Conservation (phyloP, 2,329 filamentous ascomycete species). For the Neobulgaria alba region DNA sequence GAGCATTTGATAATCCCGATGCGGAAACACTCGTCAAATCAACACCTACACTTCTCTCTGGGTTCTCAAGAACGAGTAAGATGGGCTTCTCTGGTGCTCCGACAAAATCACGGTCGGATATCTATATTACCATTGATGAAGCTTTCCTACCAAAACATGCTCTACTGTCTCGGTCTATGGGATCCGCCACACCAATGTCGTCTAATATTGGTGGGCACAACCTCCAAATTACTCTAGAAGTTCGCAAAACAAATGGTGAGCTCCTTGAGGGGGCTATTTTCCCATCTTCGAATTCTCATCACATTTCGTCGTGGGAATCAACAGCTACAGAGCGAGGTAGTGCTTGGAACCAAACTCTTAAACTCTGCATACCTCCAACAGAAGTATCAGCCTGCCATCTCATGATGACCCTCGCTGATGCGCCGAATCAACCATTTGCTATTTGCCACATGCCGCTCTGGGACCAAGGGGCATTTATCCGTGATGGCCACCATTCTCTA, state of each 20-base stretch:
- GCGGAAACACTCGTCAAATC: constrained; percentile 73
- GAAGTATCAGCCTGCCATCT: constrained; percentile 79
- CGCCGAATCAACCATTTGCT: constrained; percentile 81
- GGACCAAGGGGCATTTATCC: constrained; percentile 83
- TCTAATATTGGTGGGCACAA: constrained; percentile 58
- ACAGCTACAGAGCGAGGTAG: constrained; percentile 71
- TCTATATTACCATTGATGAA: constrained; percentile 80
- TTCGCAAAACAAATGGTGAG: constrained; percentile 69
- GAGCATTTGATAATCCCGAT: constrained; percentile 68
- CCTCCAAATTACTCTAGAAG: constrained; percentile 81
- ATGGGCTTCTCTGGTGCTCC: constrained; percentile 93
- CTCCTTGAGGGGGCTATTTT: constrained; percentile 84
- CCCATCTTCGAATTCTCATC: constrained; percentile 70
- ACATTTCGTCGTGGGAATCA: constrained; percentile 81
- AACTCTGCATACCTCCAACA: constrained; percentile 66
- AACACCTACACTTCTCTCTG: constrained; percentile 79
- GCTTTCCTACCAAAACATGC: constrained; percentile 73
- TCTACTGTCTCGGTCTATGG: constrained; percentile 54
- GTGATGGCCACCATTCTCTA: constrained; percentile 73
- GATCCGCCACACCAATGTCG: constrained; percentile 66
- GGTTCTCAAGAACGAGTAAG: constrained; percentile 71
- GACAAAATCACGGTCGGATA: constrained; percentile 81
- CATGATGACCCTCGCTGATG: constrained; percentile 81
- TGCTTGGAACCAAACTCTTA: constrained; percentile 80
- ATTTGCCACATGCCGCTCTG: constrained; percentile 89